A percentile compares a stretch with the other conserved stretches of the same genome.
These are phyloP conservation scores for Ogataea thermomethanolica DNA, from an alignment of 805 yeast species.

Conservation along the genomic window DNA sequence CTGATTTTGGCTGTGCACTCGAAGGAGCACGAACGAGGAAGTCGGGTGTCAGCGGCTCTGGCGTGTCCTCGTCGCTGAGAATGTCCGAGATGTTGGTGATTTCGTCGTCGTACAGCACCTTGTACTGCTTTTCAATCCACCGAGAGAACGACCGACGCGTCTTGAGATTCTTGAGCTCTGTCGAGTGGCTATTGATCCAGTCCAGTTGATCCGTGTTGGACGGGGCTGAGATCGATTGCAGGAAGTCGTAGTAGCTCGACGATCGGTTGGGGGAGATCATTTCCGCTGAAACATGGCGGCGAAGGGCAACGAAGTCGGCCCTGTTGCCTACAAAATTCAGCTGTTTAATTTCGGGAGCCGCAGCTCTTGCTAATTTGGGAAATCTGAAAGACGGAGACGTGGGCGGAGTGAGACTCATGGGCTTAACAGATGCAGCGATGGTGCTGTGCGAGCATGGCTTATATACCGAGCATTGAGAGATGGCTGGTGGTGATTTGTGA, in stretches of 20 bases:
- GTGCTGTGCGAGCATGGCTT: not conserved
- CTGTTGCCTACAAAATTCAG: constrained; percentile 7
- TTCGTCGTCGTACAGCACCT: constrained; percentile 6
- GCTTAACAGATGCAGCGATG: not conserved
- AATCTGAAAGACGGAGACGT: constrained; percentile 7
- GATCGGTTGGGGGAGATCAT: constrained; percentile 6
- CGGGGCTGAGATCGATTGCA: constrained; percentile 12
- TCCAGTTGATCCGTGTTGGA: constrained; percentile 14
- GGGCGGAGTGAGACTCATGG: not conserved
- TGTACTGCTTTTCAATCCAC: constrained; percentile 18
- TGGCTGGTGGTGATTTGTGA: constrained; percentile 2
- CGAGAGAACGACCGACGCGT: constrained; percentile 12
- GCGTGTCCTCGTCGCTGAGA: constrained; percentile 11
- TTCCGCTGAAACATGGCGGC: constrained; percentile 7
- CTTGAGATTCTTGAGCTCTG: constrained; percentile 8
- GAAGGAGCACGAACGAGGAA: not conserved
- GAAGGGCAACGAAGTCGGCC: constrained; percentile 9
- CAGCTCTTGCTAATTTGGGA: constrained; percentile 6
- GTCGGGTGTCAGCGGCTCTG: constrained; percentile 1
- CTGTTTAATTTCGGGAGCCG: not conserved
- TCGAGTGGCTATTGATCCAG: constrained; percentile 14
- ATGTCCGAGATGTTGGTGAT: constrained; percentile 8
- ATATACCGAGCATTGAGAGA: not conserved
- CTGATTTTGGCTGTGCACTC: not conserved
- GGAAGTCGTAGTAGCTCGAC: constrained; percentile 11